phyloP scores from a whole-genome alignment of 139 green algal genomes.

The Tetradesmus lagerheimii region DNA sequence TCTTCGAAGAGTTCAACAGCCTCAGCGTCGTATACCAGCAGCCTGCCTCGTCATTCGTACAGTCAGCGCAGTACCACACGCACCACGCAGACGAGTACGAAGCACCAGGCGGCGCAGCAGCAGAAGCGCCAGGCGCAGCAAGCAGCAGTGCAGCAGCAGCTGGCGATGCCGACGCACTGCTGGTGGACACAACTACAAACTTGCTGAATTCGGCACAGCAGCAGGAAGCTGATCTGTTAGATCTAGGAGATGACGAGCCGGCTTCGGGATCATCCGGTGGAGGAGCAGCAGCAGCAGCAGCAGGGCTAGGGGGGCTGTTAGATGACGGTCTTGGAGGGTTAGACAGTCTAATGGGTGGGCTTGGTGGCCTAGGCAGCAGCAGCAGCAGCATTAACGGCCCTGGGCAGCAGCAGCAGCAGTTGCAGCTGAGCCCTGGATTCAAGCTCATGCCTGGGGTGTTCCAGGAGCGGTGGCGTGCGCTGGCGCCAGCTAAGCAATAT shows the following conservation, averaged over 20 bases:
- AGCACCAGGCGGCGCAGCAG: neutral
- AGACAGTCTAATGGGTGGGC: slow-evolving; percentile 5
- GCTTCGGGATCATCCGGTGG: neutral
- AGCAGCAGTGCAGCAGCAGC: slow-evolving; percentile 20
- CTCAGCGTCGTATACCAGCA: slow-evolving; percentile 88
- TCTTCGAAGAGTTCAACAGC: slow-evolving; percentile 97
- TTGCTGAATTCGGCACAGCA: slow-evolving; percentile 63
- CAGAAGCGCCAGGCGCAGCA: neutral
- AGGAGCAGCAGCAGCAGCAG: slow-evolving; percentile 18
- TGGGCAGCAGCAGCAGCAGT: slow-evolving; percentile 24
- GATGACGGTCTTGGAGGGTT: neutral
- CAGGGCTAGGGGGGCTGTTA: neutral
- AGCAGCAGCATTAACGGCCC: slow-evolving; percentile 7
- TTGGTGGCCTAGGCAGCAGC: slow-evolving; percentile 50
- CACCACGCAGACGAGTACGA: slow-evolving; percentile 20
- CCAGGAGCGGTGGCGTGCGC: slow-evolving; percentile 77
- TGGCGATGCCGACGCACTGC: neutral
- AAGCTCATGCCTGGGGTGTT: slow-evolving; percentile 67
- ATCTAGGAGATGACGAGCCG: slow-evolving; percentile 20
- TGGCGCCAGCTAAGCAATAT: slow-evolving; percentile 58
- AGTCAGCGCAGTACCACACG: slow-evolving; percentile 37
- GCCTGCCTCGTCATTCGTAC: slow-evolving; percentile 65
- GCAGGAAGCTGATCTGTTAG: slow-evolving; percentile 55
- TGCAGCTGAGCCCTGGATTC: slow-evolving; percentile 44
- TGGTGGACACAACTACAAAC: slow-evolving; percentile 64